Evolutionary conservation across 2,329 filamentous ascomycete genomes (phyloP), one percentile per base, ranked within the genome.

Genomic region (Pestalotiopsis sp.): DNA sequence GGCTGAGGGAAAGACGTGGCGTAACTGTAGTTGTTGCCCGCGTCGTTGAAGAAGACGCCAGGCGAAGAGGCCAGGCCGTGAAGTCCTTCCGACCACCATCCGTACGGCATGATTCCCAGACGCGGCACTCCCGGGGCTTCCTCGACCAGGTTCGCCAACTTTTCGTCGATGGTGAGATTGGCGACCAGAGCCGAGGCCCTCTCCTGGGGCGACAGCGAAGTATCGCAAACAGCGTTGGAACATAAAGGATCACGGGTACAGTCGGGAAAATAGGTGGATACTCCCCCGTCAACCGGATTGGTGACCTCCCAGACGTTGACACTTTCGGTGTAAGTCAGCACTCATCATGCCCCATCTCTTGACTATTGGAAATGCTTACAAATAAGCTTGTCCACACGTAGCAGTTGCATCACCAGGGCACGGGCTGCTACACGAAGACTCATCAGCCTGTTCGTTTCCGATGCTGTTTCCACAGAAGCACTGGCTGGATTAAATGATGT

Each of bases 11-110:
- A 79, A 17, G 75, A 76, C 3, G 76, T 79, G 7, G 77, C 76
- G 49, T 74, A 76, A n/a, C 45, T 52, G 25, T 73, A 74, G 67
- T 74, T 78, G 49, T 76, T 67, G 4, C 71, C 72, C 9, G 66
- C 67, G 23, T 70, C 49, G 27, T 71, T 70, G 66, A 77, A 77
- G 12, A n/a, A 70, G 7, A 77, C 75, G 0, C 88, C 89, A 0
- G 86, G 86, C 14, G 83, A 84, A 6, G 73, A 75, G 4, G 86
- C 89, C 0, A 92, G 80, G 1, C 90, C 90, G 73, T 92, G 90
- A 0, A 91, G 83, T 2, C 86, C 89, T 77, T 90, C 87, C 65
- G 83, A 73, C 87, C 88, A 90, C 81, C 88, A 89, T 72, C 87
- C 81, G 72, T 92, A 92, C 2, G 82, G 76, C 2, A 87, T 86